phyloP scores from a whole-genome alignment of 208 protist genomes.

The Trypanosoma congolense region DNA sequence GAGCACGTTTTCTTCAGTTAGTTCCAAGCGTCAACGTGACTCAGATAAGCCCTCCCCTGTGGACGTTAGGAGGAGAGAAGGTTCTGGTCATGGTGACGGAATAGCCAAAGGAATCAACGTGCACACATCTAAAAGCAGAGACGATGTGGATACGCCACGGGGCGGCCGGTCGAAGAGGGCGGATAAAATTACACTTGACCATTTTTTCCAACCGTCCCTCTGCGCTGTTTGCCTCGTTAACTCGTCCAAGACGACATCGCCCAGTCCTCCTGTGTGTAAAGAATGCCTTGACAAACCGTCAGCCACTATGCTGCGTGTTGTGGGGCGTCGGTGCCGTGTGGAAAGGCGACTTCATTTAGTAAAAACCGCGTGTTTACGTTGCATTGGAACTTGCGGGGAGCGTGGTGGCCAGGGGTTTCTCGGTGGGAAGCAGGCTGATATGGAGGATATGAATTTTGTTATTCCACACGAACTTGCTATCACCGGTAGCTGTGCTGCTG shows the following conservation, averaged over 20 bases:
- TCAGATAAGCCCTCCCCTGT: slow-evolving; percentile 1
- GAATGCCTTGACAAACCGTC: slow-evolving; percentile 9
- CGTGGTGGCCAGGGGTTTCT: slow-evolving; percentile 10
- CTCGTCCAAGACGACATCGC: background rate
- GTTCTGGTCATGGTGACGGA: background rate
- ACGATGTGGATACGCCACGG: background rate
- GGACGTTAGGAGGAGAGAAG: slow-evolving; percentile 1
- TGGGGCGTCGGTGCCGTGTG: slow-evolving; percentile 9
- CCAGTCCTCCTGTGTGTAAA: slow-evolving; percentile 14
- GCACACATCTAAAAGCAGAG: background rate
- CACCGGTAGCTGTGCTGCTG: background rate
- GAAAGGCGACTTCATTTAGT: slow-evolving; percentile 16
- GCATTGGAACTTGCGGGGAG: slow-evolving; percentile 18
- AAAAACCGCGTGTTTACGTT: slow-evolving; percentile 27
- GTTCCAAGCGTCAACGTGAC: slow-evolving; percentile 2
- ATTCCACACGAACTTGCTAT: slow-evolving; percentile 16
- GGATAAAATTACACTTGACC: slow-evolving; percentile 13
- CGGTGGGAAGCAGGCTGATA: slow-evolving; percentile 9
- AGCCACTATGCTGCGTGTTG: slow-evolving; percentile 4
- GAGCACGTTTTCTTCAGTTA: background rate
- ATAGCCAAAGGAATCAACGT: background rate
- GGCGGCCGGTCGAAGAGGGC: background rate
- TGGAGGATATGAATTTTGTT: slow-evolving; percentile 27
- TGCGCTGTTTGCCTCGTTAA: slow-evolving; percentile 20
- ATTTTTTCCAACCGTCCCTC: slow-evolving; percentile 16